phyloP scores from a whole-genome alignment of 169 alveolate genomes.

The Plasmodium adleri region DNA sequence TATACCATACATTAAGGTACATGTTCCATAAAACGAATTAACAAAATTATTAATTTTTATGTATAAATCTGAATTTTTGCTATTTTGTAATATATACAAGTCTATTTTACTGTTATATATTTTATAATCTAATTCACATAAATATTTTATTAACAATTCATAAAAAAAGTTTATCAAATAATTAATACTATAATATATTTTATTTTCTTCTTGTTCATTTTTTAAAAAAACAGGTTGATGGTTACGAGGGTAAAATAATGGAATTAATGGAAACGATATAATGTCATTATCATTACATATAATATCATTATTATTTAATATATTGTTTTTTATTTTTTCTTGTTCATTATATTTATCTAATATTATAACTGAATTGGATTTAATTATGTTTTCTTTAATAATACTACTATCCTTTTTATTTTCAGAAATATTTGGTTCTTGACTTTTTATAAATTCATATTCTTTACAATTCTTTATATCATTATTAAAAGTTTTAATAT shows the following conservation, averaged over 20 bases:
- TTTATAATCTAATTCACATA: conserved; percentile 57
- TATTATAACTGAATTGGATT: no score
- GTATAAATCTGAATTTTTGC: conserved; percentile 31
- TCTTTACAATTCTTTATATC: no score
- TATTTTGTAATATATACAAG: conserved; percentile 12
- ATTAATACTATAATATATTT: conserved; percentile 8
- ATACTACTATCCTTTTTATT: no score
- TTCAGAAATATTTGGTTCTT: no score
- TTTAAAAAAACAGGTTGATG: no score
- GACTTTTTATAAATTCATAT: no score
- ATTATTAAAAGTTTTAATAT: no score
- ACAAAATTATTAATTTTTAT: conserved; percentile 21
- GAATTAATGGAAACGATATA: no score
- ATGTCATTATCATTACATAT: no score
- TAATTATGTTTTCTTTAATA: no score
- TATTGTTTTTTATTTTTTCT: not conserved
- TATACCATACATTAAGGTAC: conserved; percentile 10
- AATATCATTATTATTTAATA: not conserved
- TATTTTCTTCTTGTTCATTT: conserved; percentile 5
- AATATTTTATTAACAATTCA: conserved; percentile 34
- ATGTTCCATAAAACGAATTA: conserved; percentile 42
- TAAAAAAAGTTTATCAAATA: conserved; percentile 39
- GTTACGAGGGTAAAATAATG: no score
- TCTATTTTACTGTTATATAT: conserved; percentile 23
- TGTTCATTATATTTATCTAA: no score